Base-by-base conservation (phyloP, 345 rosid species). In the Zanthoxylum bungeanum region DNA sequence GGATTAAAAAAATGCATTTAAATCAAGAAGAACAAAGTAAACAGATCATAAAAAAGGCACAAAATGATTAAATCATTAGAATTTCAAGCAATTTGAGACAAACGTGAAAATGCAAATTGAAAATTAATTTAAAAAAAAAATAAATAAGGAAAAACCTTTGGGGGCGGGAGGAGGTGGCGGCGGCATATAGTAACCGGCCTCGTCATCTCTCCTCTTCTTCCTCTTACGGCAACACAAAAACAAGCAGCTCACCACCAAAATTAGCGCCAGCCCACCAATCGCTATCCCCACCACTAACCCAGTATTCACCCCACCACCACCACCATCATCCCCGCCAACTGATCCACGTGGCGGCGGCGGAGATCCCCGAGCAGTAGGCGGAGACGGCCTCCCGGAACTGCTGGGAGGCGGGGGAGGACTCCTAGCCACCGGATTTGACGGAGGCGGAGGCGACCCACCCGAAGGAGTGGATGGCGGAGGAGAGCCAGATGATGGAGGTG, bases 221-320 rank as follows among this genome's bases (percentile, higher is more conserved):
- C 80, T 88, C 78, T 64, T 83, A 59, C 91, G 82, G 56, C 92
- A 85, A 30, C 83, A 82, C 31, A 91, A 76, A 52, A 83, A 88
- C 72, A 88, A 28, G 73, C 88, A 17, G 74, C 77, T 80, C 21
- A 87, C 2, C 28, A 85, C 66, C 39, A 79, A 60, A 68, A 91
- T 78, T 33, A 83, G 0, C 25, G 57, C 84, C 64, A 88, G 84
- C 63, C 92, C 97, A 1, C 79, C 97, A 14, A 91, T 73, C 22
- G 88, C 93, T 21, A 89, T 66, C 33, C 92, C 97, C 40, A 85
- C 93, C 34, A 89, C 88, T 19, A 87, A 68, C 66, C 88, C 92
- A 9, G 89, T 84, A 33, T 92, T 82, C 40, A 83, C 21, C 11
- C 72, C 47, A 16, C 9, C 17, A 3, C 46, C 27, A 44, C 49